Conservation (phyloP, 495 filamentous ascomycete genomes). For the Penicillium steckii region DNA sequence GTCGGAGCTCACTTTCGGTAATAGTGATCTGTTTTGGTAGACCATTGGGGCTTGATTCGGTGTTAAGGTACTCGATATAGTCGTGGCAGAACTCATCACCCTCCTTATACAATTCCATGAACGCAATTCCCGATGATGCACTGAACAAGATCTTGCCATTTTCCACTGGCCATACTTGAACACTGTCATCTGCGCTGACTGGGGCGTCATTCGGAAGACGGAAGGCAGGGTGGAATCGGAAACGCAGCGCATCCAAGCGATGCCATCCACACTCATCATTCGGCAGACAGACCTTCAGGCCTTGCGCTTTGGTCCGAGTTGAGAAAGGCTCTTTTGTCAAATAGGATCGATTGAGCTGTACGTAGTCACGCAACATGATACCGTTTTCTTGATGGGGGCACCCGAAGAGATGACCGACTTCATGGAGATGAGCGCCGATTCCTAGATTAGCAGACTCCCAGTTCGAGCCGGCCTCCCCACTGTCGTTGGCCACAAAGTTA, state of each 20-base stretch:
- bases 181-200: constrained; percentile 67
- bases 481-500: constrained; percentile 77
- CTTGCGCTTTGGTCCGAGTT: constrained; percentile 77
- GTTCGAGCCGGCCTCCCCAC: constrained; percentile 76
- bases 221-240: constrained; percentile 91
- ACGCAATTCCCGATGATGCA: constrained; percentile 76
- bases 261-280: constrained; percentile 89
- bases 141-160: constrained; percentile 77
- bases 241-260: constrained; percentile 79
- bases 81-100: constrained; percentile 71
- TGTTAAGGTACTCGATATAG: constrained; percentile 74
- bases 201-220: constrained; percentile 71
- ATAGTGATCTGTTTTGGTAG: constrained; percentile 70
- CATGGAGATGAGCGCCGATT: constrained; percentile 88
- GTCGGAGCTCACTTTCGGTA: constrained; percentile 72
- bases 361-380: constrained; percentile 86
- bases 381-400: constrained; percentile 85
- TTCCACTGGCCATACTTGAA: constrained; percentile 87
- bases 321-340: constrained; percentile 74
- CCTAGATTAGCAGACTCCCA: constrained; percentile 92
- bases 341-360: constrained; percentile 80
- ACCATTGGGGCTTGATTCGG: constrained; percentile 55
- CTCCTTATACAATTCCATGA: constrained; percentile 75
- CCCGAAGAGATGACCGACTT: constrained; percentile 82
- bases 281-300: constrained; percentile 64